These are phyloP conservation scores for Mycena amicta DNA, from an alignment of 768 basidiomycete species.

Conservation along the genomic window DNA sequence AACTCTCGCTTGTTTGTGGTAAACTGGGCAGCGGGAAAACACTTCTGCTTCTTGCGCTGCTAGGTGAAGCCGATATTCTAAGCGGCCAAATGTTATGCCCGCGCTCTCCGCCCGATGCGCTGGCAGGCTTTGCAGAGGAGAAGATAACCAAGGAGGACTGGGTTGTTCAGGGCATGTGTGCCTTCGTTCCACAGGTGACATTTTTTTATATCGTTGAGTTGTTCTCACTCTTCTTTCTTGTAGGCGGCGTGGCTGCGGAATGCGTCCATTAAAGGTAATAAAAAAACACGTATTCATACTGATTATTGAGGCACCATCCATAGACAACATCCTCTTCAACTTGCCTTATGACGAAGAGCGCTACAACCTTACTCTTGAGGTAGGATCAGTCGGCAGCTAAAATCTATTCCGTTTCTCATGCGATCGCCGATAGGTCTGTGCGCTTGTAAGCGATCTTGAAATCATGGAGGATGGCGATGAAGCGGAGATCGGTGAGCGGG, in stretches of 20 bases:
- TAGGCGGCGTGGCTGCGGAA: conserved; percentile 72
- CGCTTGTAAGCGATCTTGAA: conserved; percentile 71
- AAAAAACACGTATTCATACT: not conserved
- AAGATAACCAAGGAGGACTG: conserved; percentile 59
- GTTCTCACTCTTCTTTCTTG: not conserved
- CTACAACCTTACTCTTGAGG: conserved; percentile 78
- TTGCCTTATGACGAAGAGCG: conserved; percentile 73
- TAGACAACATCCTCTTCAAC: conserved; percentile 76
- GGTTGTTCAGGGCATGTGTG: conserved; percentile 77
- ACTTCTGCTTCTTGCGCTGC: conserved; percentile 75
- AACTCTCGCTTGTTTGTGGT: conserved; percentile 84
- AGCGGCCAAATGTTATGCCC: conserved; percentile 83
- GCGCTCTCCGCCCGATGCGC: conserved; percentile 78
- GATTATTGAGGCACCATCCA: conserved; percentile 12
- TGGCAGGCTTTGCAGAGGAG: conserved; percentile 59
- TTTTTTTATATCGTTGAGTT: conserved; percentile 44
- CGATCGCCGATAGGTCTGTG: conserved; percentile 56
- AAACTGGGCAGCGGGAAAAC: conserved; percentile 92
- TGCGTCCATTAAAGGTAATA: conserved; percentile 60
- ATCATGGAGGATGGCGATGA: conserved; percentile 89
- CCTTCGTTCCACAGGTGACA: conserved; percentile 82
- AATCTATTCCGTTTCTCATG: conserved; percentile 4
- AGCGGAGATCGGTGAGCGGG: conserved; percentile 86
- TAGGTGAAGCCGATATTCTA: conserved; percentile 87
- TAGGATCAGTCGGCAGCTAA: conserved; percentile 46